Evolutionary conservation across 352 stramenopile species (phyloP), one percentile per base, ranked within the genome.

Genomic region (Globisporangium rhizosaccharum): DNA sequence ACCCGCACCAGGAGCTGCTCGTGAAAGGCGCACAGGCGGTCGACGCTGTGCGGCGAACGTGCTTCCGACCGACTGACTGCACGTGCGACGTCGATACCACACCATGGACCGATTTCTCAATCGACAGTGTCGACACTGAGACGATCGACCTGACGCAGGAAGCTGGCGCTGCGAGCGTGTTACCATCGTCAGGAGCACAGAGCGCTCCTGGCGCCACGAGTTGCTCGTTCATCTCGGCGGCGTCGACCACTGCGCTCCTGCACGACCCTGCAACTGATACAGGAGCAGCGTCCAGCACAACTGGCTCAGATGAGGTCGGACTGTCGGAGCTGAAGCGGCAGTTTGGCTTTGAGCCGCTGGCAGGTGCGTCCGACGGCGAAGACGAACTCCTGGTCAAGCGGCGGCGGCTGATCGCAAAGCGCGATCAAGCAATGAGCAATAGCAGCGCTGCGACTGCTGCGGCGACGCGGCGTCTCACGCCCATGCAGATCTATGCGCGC

Each of bases 321-420:
- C 72, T 90, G 36, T 66, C 67, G 20, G 78, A 83, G 50, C 78
- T 90, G 39, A 90, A 88, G 59, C 75, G 81, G 18, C 72, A 81
- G 58, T 87, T 76, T 61, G 81, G 81, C 5, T 88, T 83, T 59
- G 63, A 76, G 45, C 47, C 75, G 36, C 36, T 45, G 0, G 60
- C 53, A 10, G 42, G 66, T 15, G 36, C 57, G 26, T 69, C 75
- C 14, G 56, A 41, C 37, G 48, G 74, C 3, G 65, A 30, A 51
- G 71, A 76, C 17, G 57, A 30, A 76, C 44, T 33, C 28, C 28
- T 33, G 28, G 3, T 33, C 28, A 64, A 75, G 57, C 39, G 74
- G 69, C 53, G 65, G 53, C 64, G 82, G 23, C 37, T 67, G 42
- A 44, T 42, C 9, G 61, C 18, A 11, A 66, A 51, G 23, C 28